Evolutionary conservation across 2,329 filamentous ascomycete species (phyloP).

Genomic region (Stemphylium beticola): DNA sequence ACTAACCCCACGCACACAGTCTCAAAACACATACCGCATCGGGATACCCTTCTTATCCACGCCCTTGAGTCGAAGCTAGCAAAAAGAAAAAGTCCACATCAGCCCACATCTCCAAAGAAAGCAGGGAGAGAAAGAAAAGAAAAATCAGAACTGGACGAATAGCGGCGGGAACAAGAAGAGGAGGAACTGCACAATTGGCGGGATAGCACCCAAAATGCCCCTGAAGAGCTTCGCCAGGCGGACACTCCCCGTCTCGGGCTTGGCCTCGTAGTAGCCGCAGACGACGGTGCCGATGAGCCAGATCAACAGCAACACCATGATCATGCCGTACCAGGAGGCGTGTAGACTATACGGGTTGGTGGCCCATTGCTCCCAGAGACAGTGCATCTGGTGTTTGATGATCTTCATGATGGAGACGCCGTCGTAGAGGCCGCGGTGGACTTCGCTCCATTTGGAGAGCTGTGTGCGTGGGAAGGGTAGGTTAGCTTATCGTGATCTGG

Average conservation of each 20-base stretch:
- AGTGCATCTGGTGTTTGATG: neutral
- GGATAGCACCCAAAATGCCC: slow-evolving; percentile 11
- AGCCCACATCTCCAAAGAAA: no score
- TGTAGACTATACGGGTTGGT: slow-evolving; percentile 15
- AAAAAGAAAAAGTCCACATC: no score
- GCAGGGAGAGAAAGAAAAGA: no score
- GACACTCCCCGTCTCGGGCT: neutral
- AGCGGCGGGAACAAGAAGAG: slow-evolving; percentile 18
- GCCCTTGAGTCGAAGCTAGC: no score
- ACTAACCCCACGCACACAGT: no score
- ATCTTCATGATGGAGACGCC: slow-evolving; percentile 1
- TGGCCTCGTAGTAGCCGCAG: slow-evolving; percentile 6
- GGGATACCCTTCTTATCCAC: no score
- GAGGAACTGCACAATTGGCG: slow-evolving; percentile 12
- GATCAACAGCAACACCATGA: slow-evolving; percentile 4
- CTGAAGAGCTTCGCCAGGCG: slow-evolving; percentile 6
- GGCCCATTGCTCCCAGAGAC: slow-evolving; percentile 8
- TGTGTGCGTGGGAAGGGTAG: neutral
- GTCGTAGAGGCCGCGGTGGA: slow-evolving; percentile 7
- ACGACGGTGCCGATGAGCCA: slow-evolving; percentile 15
- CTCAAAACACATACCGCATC: no score
- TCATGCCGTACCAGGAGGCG: slow-evolving; percentile 8
- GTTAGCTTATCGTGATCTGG: no score
- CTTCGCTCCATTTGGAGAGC: neutral
- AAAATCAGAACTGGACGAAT: slow-evolving; percentile 12